phyloP scores from a whole-genome alignment of 805 yeast species.

The Jamesozyma rosinii region DNA sequence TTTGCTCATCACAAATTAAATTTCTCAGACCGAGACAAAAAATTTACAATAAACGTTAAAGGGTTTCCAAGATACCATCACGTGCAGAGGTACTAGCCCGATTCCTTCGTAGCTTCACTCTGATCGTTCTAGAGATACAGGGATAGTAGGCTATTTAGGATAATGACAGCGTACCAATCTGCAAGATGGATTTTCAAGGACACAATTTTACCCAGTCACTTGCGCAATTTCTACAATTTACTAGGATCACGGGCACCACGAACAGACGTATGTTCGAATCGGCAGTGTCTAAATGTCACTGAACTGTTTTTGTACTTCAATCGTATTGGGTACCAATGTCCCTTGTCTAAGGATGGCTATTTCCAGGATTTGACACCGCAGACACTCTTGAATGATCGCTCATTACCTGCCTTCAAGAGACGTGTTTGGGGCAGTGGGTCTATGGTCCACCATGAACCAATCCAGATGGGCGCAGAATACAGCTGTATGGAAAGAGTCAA shows the following conservation, averaged over 20 bases:
- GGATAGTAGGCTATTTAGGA: no score
- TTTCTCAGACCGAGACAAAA: no score
- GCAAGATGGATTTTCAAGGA: not conserved
- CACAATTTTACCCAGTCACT: not conserved
- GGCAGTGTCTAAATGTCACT: conserved; percentile 30
- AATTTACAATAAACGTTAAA: no score
- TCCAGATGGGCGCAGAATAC: conserved; percentile 33
- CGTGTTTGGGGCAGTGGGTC: conserved; percentile 79
- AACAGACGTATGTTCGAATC: not conserved
- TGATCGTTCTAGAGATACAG: no score
- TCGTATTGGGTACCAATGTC: conserved; percentile 35
- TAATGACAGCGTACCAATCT: not conserved
- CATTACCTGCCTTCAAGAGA: conserved; percentile 34
- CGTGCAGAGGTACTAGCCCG: no score
- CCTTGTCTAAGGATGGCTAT: conserved; percentile 65
- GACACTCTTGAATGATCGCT: conserved; percentile 5
- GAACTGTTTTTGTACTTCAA: conserved; percentile 62
- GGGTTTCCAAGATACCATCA: no score
- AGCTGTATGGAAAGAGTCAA: conserved; percentile 47
- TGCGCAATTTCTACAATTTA: not conserved
- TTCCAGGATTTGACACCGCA: conserved; percentile 68
- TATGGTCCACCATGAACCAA: conserved; percentile 35
- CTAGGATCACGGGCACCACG: not conserved
- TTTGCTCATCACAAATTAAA: no score
- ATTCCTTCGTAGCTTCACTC: no score